Conservation (phyloP, 768 basidiomycete species). For the Termitomyces sp. region DNA sequence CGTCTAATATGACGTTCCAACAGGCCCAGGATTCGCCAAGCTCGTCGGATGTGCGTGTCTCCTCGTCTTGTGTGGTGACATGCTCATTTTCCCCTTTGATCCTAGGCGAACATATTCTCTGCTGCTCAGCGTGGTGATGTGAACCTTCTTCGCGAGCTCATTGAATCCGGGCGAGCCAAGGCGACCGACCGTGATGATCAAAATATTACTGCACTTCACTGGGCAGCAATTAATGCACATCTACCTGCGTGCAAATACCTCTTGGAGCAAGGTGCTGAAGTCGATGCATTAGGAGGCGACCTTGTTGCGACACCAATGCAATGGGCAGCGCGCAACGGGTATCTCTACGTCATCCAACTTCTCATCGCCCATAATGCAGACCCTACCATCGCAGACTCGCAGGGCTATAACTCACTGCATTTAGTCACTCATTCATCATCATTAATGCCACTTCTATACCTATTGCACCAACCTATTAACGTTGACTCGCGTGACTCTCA, state of each 20-base stretch:
- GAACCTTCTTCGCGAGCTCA: slow-evolving; percentile 50
- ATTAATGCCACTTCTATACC: slow-evolving; percentile 90
- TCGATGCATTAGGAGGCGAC: slow-evolving; percentile 93
- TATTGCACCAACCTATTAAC: slow-evolving; percentile 89
- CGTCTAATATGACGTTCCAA: slow-evolving; percentile 40
- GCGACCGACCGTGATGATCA: slow-evolving; percentile 82
- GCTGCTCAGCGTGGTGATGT: slow-evolving; percentile 89
- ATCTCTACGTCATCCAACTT: slow-evolving; percentile 92
- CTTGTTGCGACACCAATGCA: slow-evolving; percentile 92
- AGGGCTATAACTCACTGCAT: slow-evolving; percentile 95
- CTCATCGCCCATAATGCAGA: slow-evolving; percentile 88
- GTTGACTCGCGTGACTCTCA: slow-evolving; percentile 88
- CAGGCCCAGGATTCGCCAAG: slow-evolving; percentile 32
- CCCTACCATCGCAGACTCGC: slow-evolving; percentile 84
- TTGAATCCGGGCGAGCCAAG: slow-evolving; percentile 63
- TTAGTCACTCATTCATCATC: slow-evolving; percentile 92
- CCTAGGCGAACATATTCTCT: slow-evolving; percentile 64
- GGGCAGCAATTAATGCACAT: slow-evolving; percentile 98
- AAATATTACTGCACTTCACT: slow-evolving; percentile 94
- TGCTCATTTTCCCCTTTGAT: background rate
- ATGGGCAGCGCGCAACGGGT: slow-evolving; percentile 97
- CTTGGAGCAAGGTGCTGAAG: slow-evolving; percentile 88
- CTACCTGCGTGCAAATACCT: slow-evolving; percentile 83
- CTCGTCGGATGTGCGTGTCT: slow-evolving; percentile 31
- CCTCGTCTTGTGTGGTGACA: background rate